phyloP scores from a whole-genome alignment of 495 filamentous ascomycete species.

The Clohesyomyces aquaticus region DNA sequence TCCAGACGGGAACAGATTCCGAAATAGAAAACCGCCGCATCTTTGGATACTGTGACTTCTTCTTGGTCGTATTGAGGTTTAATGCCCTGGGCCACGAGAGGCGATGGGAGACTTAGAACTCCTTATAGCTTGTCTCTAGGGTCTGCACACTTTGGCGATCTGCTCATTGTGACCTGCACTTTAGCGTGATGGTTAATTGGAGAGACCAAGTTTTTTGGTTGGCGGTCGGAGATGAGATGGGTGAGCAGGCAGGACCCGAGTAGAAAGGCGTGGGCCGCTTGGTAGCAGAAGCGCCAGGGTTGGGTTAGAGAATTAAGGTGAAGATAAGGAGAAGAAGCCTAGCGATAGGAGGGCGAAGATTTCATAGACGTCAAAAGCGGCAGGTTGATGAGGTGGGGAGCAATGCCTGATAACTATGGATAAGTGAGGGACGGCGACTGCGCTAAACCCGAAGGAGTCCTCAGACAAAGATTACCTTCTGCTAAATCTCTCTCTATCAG shows the following conservation, averaged over 20 bases:
- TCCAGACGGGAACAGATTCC: too few relatives aligned
- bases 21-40: too few relatives aligned
- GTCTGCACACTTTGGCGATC: too few relatives aligned
- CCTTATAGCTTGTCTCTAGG: too few relatives aligned
- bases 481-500: too few relatives aligned
- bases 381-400: slow-evolving; percentile 17
- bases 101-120: too few relatives aligned
- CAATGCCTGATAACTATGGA: slow-evolving; percentile 16
- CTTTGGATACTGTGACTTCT: too few relatives aligned
- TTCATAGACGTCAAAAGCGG: slow-evolving; percentile 33
- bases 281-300: slow-evolving; percentile 10
- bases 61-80: too few relatives aligned
- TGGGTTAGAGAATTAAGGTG: slow-evolving; percentile 28
- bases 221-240: background rate
- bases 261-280: slow-evolving; percentile 7
- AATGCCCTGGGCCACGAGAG: too few relatives aligned
- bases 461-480: background rate
- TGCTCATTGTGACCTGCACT: too few relatives aligned
- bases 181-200: background rate
- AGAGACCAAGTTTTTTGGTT: background rate
- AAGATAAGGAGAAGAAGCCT: slow-evolving; percentile 26
- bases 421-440: background rate
- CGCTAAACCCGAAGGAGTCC: background rate
- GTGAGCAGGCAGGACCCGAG: background rate
- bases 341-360: slow-evolving; percentile 23